Conservation (phyloP, 2,329 filamentous ascomycete species). For the Diaporthe eres region DNA sequence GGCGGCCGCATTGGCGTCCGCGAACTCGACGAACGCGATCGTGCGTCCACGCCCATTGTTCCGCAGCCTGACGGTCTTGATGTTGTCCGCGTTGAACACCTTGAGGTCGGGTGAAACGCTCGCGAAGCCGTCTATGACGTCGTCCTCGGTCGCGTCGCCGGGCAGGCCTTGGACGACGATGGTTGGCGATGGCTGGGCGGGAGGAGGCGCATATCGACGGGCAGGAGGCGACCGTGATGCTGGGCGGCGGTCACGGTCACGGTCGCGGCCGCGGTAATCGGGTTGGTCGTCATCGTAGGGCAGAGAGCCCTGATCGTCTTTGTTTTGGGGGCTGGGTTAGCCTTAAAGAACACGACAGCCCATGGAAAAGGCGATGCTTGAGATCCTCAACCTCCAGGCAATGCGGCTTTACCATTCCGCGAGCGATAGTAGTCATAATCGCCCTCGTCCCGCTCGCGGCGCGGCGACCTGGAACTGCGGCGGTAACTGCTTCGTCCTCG, state of each 20-base stretch:
- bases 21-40: conserved; percentile 59
- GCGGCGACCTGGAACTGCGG: conserved; percentile 42
- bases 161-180: conserved; percentile 70
- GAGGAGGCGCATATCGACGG: conserved; percentile 30
- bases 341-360: conserved; percentile 35
- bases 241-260: conserved; percentile 16
- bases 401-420: conserved; percentile 59
- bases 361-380: conserved; percentile 12
- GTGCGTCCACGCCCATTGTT: conserved; percentile 47
- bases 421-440: conserved; percentile 59
- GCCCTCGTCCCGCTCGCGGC: conserved; percentile 44
- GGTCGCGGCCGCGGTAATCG: conserved; percentile 27
- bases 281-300: conserved; percentile 41
- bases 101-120: conserved; percentile 39
- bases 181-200: conserved; percentile 47
- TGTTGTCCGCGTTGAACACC: conserved; percentile 42
- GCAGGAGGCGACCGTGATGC: conserved; percentile 38
- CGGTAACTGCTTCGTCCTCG: conserved; percentile 43
- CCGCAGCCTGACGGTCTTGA: conserved; percentile 42
- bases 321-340: conserved; percentile 40
- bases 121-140: conserved; percentile 49
- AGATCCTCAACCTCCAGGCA: conserved; percentile 35
- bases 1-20: conserved; percentile 55
- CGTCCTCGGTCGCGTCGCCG: conserved; percentile 62
- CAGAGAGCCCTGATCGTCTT: conserved; percentile 40